Base-by-base conservation (phyloP, 352 stramenopile genomes). In the Phytophthora sp. region DNA sequence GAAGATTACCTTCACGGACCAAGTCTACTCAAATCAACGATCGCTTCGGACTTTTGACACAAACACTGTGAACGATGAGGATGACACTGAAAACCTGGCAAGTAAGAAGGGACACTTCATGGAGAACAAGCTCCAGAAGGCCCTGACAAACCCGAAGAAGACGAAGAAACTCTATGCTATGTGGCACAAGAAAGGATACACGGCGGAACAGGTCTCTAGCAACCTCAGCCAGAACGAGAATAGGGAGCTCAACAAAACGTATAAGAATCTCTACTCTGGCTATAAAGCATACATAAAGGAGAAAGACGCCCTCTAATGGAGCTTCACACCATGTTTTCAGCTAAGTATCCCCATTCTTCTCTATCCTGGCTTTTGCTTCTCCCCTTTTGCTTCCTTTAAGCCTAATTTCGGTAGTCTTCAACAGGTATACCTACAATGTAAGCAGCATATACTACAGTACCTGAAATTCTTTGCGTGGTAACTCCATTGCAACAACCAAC, bases 111-210 rank as follows among this genome's bases (percentile, higher is more conserved):
- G n/a, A n/a, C n/a, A n/a, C n/a, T 66, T 66, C 30, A 48, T 60
- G n/a, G 48, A 60, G 30, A 23, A 54, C 38, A 66, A 66, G 37
- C 48, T 66, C 5, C 31, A 60, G 38, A 59, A 58, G 31, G 39
- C 48, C 1, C 15, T 66, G 9, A 27, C 38, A 17, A 60, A 66
- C 49, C 57, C 57, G 6, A 66, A 48, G 23, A 66, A 66, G 26
- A 51, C 57, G 9, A 37, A 54, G 30, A 53, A 41, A 27, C 48
- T 66, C 8, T 66, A 60, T 24, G 32, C 59, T 10, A 45, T 20
- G 13, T 66, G 57, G 57, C 42, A 53, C 21, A 54, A 54, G 30
- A 59, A 59, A 23, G 57, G 57, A 21, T 39, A 60, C 24, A 66
- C 28, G 8, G 37, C 34, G 20, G 42, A 53, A 10, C 15, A 66